Conservation (phyloP, 2,329 filamentous ascomycete genomes). For the Zymoseptoria passerinii region DNA sequence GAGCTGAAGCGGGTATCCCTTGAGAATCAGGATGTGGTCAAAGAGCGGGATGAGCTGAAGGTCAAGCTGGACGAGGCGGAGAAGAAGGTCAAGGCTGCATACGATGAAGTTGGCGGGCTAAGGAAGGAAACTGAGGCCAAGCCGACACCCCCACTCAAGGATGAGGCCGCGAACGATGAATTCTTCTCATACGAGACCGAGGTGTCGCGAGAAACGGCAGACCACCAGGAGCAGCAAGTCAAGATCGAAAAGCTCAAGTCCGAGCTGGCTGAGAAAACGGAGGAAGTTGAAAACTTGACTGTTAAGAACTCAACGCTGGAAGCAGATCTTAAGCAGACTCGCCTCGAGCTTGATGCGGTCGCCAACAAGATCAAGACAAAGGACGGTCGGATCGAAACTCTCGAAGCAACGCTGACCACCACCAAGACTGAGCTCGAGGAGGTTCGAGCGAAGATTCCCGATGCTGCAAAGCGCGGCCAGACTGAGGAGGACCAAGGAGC, state of each 20-base stretch:
- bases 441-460: too few species aligned
- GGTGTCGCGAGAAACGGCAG: slow-evolving; percentile 25
- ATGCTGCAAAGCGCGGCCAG: slow-evolving; percentile 29
- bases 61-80: slow-evolving; percentile 65
- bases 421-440: slow-evolving; percentile 24
- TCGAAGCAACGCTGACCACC: slow-evolving; percentile 5
- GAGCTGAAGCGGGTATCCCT: slow-evolving; percentile 80
- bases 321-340: slow-evolving; percentile 54
- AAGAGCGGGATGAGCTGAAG: slow-evolving; percentile 70
- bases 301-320: slow-evolving; percentile 61
- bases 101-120: slow-evolving; percentile 55
- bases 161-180: slow-evolving; percentile 47
- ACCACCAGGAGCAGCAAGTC: slow-evolving; percentile 51
- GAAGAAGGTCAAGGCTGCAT: slow-evolving; percentile 52
- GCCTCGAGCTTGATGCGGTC: slow-evolving; percentile 43
- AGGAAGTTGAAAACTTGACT: slow-evolving; percentile 18
- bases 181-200: slow-evolving; percentile 92
- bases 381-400: slow-evolving; percentile 15
- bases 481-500: slow-evolving; percentile 35
- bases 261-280: slow-evolving; percentile 63
- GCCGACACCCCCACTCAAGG: neutral
- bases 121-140: slow-evolving; percentile 29
- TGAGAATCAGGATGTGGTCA: slow-evolving; percentile 22
- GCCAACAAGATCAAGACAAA: slow-evolving; percentile 18
- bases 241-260: slow-evolving; percentile 62